Conservation (phyloP, 306 rosid genomes). For the Cajanus cajan region DNA sequence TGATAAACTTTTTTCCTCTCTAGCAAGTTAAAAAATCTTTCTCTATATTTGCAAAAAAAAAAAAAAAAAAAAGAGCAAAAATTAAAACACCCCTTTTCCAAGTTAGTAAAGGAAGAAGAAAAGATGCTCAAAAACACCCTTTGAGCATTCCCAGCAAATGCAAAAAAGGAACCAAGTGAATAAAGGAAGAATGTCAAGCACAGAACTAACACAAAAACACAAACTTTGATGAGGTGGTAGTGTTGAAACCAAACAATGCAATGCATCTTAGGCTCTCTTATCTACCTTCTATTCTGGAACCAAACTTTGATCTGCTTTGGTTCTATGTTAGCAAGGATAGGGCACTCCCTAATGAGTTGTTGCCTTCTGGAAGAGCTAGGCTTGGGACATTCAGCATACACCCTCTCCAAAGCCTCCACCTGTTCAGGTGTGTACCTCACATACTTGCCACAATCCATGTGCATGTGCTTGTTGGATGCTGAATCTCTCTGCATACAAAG, state of each 20-base stretch:
- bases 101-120: neutral
- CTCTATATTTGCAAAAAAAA: neutral
- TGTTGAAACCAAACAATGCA: neutral
- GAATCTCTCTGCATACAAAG: slow-evolving; percentile 55
- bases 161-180: neutral
- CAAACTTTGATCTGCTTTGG: slow-evolving; percentile 87
- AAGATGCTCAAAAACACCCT: neutral
- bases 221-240: neutral
- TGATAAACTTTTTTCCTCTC: neutral
- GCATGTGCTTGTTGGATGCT: slow-evolving; percentile 44
- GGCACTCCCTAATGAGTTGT: slow-evolving; percentile 76
- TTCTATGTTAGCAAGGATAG: slow-evolving; percentile 68
- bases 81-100: neutral
- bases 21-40: neutral
- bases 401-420: slow-evolving; percentile 84
- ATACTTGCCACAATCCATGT: slow-evolving; percentile 70
- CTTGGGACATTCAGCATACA: slow-evolving; percentile 75
- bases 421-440: slow-evolving; percentile 81
- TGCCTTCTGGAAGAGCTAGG: slow-evolving; percentile 77
- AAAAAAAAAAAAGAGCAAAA: neutral
- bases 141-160: neutral
- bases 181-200: neutral
- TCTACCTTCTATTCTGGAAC: slow-evolving; percentile 86
- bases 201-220: neutral
- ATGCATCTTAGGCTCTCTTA: neutral